Percentiles rank a stretch among this genome's conserved stretches.
Conservation (phyloP, 306 rosid species). For the Senna siamea region DNA sequence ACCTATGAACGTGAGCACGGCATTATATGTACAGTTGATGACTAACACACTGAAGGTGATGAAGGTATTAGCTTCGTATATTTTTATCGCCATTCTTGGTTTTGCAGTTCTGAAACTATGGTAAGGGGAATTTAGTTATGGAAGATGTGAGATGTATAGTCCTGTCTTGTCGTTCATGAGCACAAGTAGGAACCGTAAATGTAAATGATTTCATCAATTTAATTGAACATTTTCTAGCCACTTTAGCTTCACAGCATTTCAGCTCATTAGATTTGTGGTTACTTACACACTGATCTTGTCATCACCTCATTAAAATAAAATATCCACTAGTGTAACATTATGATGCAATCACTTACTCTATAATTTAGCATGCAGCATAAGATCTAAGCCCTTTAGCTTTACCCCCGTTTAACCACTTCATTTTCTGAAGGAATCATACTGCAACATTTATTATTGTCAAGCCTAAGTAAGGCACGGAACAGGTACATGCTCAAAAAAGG, state of each 20-base stretch:
- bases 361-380: not conserved
- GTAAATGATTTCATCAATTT: conserved; percentile 20
- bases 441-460: not conserved
- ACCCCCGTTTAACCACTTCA: not conserved
- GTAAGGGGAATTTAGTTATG: not conserved
- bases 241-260: conserved; percentile 18
- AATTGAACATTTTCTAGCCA: conserved; percentile 14
- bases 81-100: not conserved
- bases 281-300: not conserved
- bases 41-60: not conserved
- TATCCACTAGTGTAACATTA: not conserved
- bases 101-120: not conserved
- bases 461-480: not conserved
- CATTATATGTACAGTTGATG: conserved; percentile 23
- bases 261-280: not conserved
- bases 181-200: not conserved
- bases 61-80: not conserved
- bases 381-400: not conserved
- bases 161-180: conserved; percentile 9
- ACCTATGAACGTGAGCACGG: conserved; percentile 11
- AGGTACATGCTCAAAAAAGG: not conserved
- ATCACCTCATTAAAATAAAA: not conserved
- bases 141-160: conserved; percentile 8
- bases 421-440: not conserved
- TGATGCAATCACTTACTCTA: not conserved